These are phyloP conservation scores for Eimeria maxima DNA, from an alignment of 169 alveolate genomes.

Conservation along the genomic window DNA sequence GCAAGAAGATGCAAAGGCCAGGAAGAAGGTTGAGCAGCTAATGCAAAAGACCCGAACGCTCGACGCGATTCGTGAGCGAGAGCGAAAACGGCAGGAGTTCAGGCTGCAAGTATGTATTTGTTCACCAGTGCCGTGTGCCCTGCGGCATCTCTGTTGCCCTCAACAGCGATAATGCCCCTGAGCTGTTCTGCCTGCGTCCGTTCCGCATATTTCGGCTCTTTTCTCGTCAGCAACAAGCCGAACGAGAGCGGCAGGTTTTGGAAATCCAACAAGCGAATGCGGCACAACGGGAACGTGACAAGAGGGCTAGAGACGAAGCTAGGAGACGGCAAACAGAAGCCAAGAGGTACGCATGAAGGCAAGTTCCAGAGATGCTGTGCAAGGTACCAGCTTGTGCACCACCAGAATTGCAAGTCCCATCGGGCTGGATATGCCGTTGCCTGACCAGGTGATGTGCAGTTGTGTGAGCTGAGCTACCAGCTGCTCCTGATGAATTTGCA, in stretches of 20 bases:
- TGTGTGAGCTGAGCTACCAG: background rate
- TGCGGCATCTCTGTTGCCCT: background rate
- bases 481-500: background rate
- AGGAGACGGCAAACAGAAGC: conserved; percentile 22
- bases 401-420: background rate
- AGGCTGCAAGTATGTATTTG: conserved; percentile 78
- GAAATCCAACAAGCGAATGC: conserved; percentile 38
- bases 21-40: conserved; percentile 91
- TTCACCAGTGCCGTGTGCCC: background rate
- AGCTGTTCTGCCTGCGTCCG: background rate
- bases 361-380: background rate
- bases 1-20: conserved; percentile 91
- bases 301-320: conserved; percentile 52
- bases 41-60: conserved; percentile 87
- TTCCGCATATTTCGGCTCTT: background rate
- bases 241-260: conserved; percentile 30
- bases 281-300: conserved; percentile 60
- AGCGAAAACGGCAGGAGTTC: conserved; percentile 79
- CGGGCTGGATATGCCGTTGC: background rate
- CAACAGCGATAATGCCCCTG: background rate
- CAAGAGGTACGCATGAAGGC: conserved; percentile 9
- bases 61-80: conserved; percentile 81
- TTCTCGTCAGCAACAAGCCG: conserved; percentile 43
- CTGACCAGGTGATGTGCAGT: background rate
- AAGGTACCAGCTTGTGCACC: background rate